phyloP scores from a whole-genome alignment of 208 protist genomes.

The Leptomonas pyrrhocoris region DNA sequence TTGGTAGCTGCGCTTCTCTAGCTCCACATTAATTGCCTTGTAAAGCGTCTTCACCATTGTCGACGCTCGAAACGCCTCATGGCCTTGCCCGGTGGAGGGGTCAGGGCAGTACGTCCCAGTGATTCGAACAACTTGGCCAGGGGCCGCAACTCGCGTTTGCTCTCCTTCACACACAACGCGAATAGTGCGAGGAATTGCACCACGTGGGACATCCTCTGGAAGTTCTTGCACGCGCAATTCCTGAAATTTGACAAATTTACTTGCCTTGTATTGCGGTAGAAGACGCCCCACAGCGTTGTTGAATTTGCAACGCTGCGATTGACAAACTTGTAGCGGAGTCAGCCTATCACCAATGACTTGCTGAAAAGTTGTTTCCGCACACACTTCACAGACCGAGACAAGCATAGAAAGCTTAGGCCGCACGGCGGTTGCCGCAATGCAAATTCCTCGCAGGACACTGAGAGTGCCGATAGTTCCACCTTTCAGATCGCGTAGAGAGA shows the following conservation, averaged over 20 bases:
- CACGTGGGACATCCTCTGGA: constrained; percentile 85
- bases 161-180: constrained; percentile 88
- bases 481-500: constrained; percentile 74
- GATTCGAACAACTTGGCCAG: constrained; percentile 83
- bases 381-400: constrained; percentile 90
- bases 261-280: constrained; percentile 87
- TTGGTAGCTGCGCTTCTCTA: constrained; percentile 88
- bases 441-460: constrained; percentile 83
- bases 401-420: constrained; percentile 85
- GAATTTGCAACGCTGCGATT: constrained; percentile 86
- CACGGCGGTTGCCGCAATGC: constrained; percentile 86
- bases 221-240: constrained; percentile 90
- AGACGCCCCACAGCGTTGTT: constrained; percentile 82
- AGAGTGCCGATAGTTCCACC: constrained; percentile 80
- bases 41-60: constrained; percentile 90
- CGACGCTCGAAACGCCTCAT: constrained; percentile 84
- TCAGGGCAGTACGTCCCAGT: constrained; percentile 85
- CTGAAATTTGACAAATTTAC: constrained; percentile 87
- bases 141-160: constrained; percentile 76
- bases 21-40: constrained; percentile 68
- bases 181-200: constrained; percentile 86
- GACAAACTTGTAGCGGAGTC: constrained; percentile 83
- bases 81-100: constrained; percentile 78
- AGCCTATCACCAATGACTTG: constrained; percentile 88
- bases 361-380: constrained; percentile 89